phyloP scores from a whole-genome alignment of 331 rosid species.

The Arachis monticola region DNA sequence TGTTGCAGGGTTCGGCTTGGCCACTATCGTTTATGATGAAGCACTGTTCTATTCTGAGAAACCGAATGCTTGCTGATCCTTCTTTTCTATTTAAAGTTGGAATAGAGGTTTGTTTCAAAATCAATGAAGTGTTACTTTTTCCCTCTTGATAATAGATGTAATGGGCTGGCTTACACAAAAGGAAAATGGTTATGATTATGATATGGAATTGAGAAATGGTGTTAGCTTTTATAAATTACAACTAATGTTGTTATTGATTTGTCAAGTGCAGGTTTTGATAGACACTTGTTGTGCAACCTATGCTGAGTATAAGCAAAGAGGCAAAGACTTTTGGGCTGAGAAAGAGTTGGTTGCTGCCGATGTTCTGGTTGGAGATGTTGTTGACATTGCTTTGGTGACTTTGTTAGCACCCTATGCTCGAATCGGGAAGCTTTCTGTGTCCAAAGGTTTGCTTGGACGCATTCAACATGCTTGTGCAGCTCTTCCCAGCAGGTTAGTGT shows the following conservation, averaged over 20 bases:
- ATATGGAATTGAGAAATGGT: background rate
- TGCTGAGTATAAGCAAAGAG: constrained; percentile 93
- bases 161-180: too few species aligned
- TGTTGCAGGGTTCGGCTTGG: constrained; percentile 71
- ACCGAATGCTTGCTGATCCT: constrained; percentile 90
- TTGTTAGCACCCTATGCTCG: constrained; percentile 95
- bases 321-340: constrained; percentile 95
- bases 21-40: constrained; percentile 73
- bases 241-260: constrained; percentile 26
- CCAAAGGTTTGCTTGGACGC: constrained; percentile 79
- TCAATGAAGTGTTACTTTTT: too few species aligned
- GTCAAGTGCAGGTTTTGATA: constrained; percentile 71
- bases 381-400: constrained; percentile 93
- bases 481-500: constrained; percentile 94
- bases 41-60: constrained; percentile 79
- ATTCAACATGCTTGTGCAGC: constrained; percentile 72
- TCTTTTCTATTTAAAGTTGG: constrained; percentile 94
- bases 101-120: constrained; percentile 65
- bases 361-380: constrained; percentile 86
- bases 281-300: constrained; percentile 96
- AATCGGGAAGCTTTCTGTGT: constrained; percentile 70
- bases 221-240: background rate
- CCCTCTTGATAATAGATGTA: too few species aligned
- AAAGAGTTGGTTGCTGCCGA: constrained; percentile 98
- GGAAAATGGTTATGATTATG: background rate